Evolutionary conservation across 148 eudicot genomes (phyloP).

Genomic region (Vaccinium corymbosum): DNA sequence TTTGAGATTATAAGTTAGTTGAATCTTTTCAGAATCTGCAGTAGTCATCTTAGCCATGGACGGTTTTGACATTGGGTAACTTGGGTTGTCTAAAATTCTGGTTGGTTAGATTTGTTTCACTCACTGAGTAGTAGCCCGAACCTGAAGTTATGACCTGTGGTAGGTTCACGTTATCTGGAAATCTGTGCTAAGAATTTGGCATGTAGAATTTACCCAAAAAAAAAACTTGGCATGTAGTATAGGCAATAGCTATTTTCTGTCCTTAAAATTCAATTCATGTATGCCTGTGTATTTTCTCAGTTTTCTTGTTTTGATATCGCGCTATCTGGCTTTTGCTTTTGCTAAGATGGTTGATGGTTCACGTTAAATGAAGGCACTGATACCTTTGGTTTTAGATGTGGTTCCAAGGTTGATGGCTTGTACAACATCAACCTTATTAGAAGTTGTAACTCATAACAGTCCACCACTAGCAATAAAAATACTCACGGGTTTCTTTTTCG

Average conservation of each 20-base stretch:
- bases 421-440: neutral
- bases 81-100: too few relatives aligned
- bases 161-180: neutral
- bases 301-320: neutral
- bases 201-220: too few relatives aligned
- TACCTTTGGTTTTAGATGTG: neutral
- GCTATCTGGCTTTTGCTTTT: neutral
- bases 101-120: too few relatives aligned
- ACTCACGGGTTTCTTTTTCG: neutral
- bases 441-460: neutral
- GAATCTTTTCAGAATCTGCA: neutral
- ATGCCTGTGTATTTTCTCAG: neutral
- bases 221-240: neutral
- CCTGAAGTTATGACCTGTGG: neutral
- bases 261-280: neutral
- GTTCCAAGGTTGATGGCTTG: neutral
- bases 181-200: neutral
- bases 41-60: neutral
- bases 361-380: neutral
- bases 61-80: too few relatives aligned
- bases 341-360: neutral
- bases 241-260: neutral
- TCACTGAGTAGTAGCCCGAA: too few relatives aligned
- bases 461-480: neutral
- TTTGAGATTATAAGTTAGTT: neutral